Evolutionary conservation across 129 eudicot genomes (phyloP), one percentile per base, ranked within the genome.

Genomic region (Centrapalus pauciflorus): DNA sequence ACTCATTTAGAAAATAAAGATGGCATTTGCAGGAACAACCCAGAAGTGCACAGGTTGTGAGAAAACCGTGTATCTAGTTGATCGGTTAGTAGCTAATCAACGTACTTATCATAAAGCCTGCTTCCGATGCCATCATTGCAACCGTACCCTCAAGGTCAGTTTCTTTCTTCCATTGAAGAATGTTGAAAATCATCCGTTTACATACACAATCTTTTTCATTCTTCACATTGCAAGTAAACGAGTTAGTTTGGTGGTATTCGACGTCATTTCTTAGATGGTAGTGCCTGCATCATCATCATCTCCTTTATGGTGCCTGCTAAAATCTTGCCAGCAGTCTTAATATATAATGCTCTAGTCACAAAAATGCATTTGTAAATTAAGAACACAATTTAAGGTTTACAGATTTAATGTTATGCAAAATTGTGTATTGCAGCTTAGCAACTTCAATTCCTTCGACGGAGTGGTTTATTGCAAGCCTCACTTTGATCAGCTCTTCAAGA

Each of bases 101-200:
- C 89, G 83, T 13, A 66, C 77, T 34, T 94, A 80, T 73, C 99
- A 94, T 63, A 94, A 83, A 78, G 88, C 95, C 50, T 94, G 99
- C 64, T 94, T 94, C 69, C 84, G 99, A 66, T 94, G 99, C 83
- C 89, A 84, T 71, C 95, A 94, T 62, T 89, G 99, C 88, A 84
- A 77, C 17, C 64, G 92, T 46, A 94, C 95, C 77, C 99, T 94
- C 86, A 94, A 86, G 94, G 99, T 89, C 7, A 0, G 17, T 13
- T 37, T 33, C 38, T 51, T 28, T 25, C 24, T 16, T 19, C 3
- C 7, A 40, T 70, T 19, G 43, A 45, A 24, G 35, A 24, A 30
- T 41, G 4, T 60, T 64, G n/a, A n/a, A n/a, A n/a, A 48, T 21
- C 33, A 8, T 6, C 25, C 4, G 8, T 12, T 40, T 9, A 0